Evolutionary conservation across 768 basidiomycete species (phyloP).

Genomic region (Pleurotus cornucopiae): DNA sequence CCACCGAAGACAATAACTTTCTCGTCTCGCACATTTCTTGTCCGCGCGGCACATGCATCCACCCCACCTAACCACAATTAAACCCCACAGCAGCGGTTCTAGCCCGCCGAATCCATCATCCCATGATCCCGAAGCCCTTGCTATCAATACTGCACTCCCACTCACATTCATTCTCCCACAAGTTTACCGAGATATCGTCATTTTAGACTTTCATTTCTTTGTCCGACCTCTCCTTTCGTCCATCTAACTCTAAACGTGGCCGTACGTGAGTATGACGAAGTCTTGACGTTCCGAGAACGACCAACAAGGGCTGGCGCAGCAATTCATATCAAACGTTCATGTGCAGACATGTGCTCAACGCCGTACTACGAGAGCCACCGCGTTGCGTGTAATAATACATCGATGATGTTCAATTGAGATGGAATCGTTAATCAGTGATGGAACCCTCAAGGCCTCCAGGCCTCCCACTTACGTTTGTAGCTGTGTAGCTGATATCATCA

Average conservation of each 20-base stretch:
- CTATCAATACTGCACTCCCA: not conserved
- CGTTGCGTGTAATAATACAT: too few relatives aligned
- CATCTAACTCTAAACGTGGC: too few relatives aligned
- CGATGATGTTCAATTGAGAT: too few relatives aligned
- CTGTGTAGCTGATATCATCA: too few relatives aligned
- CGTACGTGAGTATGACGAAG: not conserved
- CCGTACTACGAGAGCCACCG: too few relatives aligned
- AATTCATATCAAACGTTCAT: too few relatives aligned
- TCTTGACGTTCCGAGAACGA: not conserved
- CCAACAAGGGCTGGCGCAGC: too few relatives aligned
- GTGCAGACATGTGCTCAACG: too few relatives aligned
- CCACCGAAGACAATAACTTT: not conserved
- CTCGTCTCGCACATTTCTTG: not conserved
- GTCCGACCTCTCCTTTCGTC: not conserved
- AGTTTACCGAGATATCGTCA: not conserved
- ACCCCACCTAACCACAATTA: not conserved
- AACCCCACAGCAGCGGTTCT: not conserved
- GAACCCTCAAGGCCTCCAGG: too few relatives aligned
- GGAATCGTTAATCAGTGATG: too few relatives aligned
- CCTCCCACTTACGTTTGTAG: too few relatives aligned
- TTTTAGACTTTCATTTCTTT: conserved; percentile 1
- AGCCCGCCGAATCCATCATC: not conserved
- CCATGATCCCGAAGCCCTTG: conserved; percentile 4
- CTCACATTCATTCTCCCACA: not conserved
- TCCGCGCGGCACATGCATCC: too few relatives aligned